Evolutionary conservation across 352 stramenopile species (phyloP), one percentile per base, ranked within the genome.

Genomic region (Vaucheria bursata): DNA sequence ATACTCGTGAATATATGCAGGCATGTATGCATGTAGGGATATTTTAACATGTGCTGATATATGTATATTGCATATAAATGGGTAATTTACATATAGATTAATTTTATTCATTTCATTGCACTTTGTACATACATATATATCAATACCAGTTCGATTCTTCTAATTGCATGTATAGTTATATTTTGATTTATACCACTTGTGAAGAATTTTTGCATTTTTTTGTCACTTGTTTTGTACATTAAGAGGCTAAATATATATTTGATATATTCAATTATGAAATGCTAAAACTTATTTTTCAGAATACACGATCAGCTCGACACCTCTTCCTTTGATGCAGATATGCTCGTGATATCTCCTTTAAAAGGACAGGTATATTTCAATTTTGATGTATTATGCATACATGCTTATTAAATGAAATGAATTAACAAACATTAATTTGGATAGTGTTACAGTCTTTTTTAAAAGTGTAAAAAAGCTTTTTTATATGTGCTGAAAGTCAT

Each of bases 271-370:
- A 12, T 59, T 12, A 59, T 12, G 12, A 59, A 59, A 18, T 25
- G 25, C 45, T 25, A 18, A 25, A 12, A 59, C 45, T 59, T 12
- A 18, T 12, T 59, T 59, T 25, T 18, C 45, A 68, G 53, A 7
- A 31, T 68, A 7, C 53, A 68, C 53, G 53, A 68, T 7, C 53
- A 7, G 2, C 53, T 68, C 2, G 53, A 68, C 53, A 68, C 53
- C 7, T 2, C 2, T 2, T 7, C 53, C 2, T 68, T 68, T 7
- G 8, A 68, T 2, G 53, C 8, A 2, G 53, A 68, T 7, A 7
- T 68, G 53, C 2, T 7, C 2, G 53, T 68, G 2, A 7, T 68
- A 2, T 31, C 53, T 2, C n/a, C n/a, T n/a, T n/a, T n/a, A n/a
- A n/a, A n/a, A n/a, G n/a, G n/a, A n/a, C n/a, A n/a, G n/a, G n/a